These are phyloP conservation scores for Hanseniaspora valbyensis DNA, from an alignment of 805 yeast species.

Conservation along the genomic window DNA sequence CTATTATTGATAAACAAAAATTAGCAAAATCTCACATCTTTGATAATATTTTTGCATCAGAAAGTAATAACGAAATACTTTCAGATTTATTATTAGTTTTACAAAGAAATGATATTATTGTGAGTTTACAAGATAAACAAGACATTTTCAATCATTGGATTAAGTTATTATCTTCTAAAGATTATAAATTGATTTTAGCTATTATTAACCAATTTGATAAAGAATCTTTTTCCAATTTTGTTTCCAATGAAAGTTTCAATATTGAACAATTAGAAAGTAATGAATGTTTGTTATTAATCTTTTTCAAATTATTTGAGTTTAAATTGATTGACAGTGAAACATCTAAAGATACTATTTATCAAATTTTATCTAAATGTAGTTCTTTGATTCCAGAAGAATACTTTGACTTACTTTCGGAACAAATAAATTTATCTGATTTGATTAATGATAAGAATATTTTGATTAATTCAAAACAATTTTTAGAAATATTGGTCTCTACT, in stretches of 20 bases:
- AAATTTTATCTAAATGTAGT: neutral
- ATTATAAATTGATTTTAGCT: neutral
- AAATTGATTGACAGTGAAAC: neutral
- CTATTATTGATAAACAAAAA: neutral
- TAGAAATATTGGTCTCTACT: neutral
- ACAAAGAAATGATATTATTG: neutral
- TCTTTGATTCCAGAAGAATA: neutral
- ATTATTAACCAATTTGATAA: slow-evolving; percentile 3
- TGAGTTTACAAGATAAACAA: neutral
- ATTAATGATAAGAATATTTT: neutral
- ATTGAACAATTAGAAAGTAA: neutral
- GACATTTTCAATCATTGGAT: slow-evolving; percentile 1
- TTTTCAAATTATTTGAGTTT: slow-evolving; percentile 3
- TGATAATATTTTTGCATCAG: neutral
- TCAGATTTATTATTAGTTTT: neutral
- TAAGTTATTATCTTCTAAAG: neutral
- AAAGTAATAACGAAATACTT: neutral
- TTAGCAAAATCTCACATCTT: neutral
- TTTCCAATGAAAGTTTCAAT: neutral
- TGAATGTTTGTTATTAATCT: neutral
- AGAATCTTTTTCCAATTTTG: neutral
- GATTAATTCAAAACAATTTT: neutral
- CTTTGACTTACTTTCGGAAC: neutral
- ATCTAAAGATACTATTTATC: neutral
- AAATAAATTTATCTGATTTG: neutral